Base-by-base conservation (phyloP, 768 basidiomycete species). In the Clitopilus passeckerianus region DNA sequence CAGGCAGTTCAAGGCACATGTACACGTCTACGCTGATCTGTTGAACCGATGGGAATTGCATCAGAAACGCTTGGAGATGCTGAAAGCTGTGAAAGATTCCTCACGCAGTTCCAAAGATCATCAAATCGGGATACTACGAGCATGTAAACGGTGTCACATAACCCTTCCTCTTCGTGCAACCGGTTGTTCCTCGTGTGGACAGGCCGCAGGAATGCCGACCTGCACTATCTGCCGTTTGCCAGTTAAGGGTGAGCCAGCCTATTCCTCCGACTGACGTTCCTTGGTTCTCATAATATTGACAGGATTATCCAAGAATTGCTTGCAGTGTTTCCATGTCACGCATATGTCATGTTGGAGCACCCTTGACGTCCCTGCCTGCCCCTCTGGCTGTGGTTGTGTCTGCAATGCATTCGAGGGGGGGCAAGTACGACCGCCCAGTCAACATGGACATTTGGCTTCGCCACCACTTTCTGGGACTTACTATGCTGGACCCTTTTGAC, bases 211-310 rank as follows among this genome's bases (percentile, higher is more conserved):
- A 5, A 78, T 77, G 68, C 74, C 85, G 1, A 71, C 71, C 6
- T 93, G 91, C 67, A 82, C 89, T 0, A 80, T 93, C 16, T 93
- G 91, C 68, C 80, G 90, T 53, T 79, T 93, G 30, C 87, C 89
- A 6, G 84, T 88, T 59, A 89, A 85, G 79, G 89, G 91, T 85
- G 62, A 9, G 77, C 68, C 4, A 41, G 10, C 5, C 20, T 50
- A 5, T 2, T 50, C 7, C 46, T 20, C 46, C 10, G 46, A 20
- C 44, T 27, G 14, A 33, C 16, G 20, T 23, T 27, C 54, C 37
- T 37, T 59, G 9, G 53, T 44, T 52, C 54, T 44, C 14, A 62
- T 53, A 41, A 30, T n/a, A 34, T 56, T 43, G 20, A 12, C 54
- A 89, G 89, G 87, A 23, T 77, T 90, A 12, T 85, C 86, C 6